These are phyloP conservation scores for Sugiyamaella americana DNA, from an alignment of 805 yeast genomes.

Conservation along the genomic window DNA sequence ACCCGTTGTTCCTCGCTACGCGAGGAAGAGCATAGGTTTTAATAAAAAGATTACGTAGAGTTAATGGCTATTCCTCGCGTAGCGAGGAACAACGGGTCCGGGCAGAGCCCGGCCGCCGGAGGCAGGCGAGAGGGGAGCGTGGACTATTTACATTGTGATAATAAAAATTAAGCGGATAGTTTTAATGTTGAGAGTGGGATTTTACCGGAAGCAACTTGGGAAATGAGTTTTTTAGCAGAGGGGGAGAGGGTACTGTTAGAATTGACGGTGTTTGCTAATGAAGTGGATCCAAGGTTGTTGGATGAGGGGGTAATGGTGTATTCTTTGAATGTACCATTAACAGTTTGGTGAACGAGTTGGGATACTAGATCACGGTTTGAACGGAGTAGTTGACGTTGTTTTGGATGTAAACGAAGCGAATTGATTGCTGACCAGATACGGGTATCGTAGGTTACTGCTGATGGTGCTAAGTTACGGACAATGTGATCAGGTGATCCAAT, in stretches of 20 bases:
- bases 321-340: slow-evolving; percentile 5
- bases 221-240: slow-evolving; percentile 9
- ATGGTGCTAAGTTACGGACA: slow-evolving; percentile 3
- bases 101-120: neutral
- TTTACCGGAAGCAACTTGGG: slow-evolving; percentile 18
- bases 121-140: neutral
- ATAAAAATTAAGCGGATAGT: slow-evolving; percentile 9
- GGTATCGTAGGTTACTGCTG: slow-evolving; percentile 8
- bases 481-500: slow-evolving; percentile 1
- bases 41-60: too few species aligned
- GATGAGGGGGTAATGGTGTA: neutral
- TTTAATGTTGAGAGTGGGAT: slow-evolving; percentile 15
- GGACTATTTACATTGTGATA: slow-evolving; percentile 3
- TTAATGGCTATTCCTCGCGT: too few species aligned
- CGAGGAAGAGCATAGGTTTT: neutral
- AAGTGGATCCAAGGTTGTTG: slow-evolving; percentile 1
- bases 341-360: slow-evolving; percentile 7
- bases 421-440: slow-evolving; percentile 11
- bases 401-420: slow-evolving; percentile 5
- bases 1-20: neutral
- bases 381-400: slow-evolving; percentile 5
- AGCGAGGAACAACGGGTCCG: neutral
- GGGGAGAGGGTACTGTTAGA: slow-evolving; percentile 13
- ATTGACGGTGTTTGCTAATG: slow-evolving; percentile 12
- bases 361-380: slow-evolving; percentile 6